A percentile compares a stretch with the other conserved stretches of the same genome.
Conservation (phyloP, 2,329 filamentous ascomycete genomes). For the Beauveria caledonica region DNA sequence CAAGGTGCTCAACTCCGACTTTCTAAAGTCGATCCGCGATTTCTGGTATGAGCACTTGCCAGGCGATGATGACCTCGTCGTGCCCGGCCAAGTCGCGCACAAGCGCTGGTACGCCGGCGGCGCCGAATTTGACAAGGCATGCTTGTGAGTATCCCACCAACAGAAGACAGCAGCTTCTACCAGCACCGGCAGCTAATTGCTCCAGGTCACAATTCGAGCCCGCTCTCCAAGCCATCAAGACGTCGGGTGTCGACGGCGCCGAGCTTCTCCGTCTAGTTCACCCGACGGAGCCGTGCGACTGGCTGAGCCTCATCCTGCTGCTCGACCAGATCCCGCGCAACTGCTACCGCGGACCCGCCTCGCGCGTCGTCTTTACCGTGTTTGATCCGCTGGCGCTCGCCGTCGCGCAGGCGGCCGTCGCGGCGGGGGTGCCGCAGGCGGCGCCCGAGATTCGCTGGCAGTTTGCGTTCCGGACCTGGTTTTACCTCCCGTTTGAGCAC, state of each 20-base stretch:
- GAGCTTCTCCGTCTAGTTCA: constrained; percentile 22
- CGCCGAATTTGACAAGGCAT: constrained; percentile 26
- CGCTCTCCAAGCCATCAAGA: constrained; percentile 25
- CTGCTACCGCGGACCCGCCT: constrained; percentile 43
- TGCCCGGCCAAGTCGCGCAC: constrained; percentile 19
- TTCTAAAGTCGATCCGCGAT: constrained; percentile 23
- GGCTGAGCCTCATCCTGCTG: constrained; percentile 45
- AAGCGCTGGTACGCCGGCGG: constrained; percentile 29
- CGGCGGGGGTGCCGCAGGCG: constrained; percentile 22
- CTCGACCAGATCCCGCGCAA: constrained; percentile 58
- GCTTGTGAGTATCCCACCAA: constrained; percentile 21
- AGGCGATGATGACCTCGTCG: constrained; percentile 18
- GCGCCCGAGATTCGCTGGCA: constrained; percentile 24
- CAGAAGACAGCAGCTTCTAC: too few species aligned
- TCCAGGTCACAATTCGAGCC: constrained; percentile 25
- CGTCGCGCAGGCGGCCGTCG: constrained; percentile 30
- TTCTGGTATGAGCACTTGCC: constrained; percentile 32
- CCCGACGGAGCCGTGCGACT: constrained; percentile 24
- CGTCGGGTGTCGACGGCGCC: constrained; percentile 18
- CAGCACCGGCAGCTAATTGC: background rate
- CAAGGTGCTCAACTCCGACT: constrained; percentile 19
- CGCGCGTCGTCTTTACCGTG: constrained; percentile 37
- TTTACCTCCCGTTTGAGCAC: constrained; percentile 53
- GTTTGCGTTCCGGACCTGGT: constrained; percentile 41
- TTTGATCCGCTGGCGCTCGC: constrained; percentile 48